Percentiles rank a stretch among this genome's conserved stretches.
These are phyloP conservation scores for Teunomyces lycoperdinae DNA, from an alignment of 805 yeast genomes.

Conservation along the genomic window DNA sequence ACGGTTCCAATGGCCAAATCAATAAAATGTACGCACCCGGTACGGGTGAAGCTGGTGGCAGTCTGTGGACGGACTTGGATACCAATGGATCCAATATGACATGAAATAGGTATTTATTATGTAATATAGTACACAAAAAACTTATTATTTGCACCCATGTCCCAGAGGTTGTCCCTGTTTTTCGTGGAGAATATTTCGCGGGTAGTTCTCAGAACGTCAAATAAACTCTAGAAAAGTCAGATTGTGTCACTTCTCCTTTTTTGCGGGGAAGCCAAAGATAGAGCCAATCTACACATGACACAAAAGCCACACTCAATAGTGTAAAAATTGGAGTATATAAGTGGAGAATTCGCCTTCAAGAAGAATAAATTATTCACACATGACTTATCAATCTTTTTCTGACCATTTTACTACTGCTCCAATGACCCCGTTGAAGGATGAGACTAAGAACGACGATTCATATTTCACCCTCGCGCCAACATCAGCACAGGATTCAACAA, in stretches of 20 bases:
- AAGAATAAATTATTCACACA: neutral
- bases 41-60: neutral
- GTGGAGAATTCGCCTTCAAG: neutral
- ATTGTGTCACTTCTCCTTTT: slow-evolving; percentile 1
- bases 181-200: neutral
- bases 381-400: slow-evolving; percentile 12
- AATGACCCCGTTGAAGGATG: slow-evolving; percentile 12
- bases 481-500: slow-evolving; percentile 4
- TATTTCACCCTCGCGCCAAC: slow-evolving; percentile 7
- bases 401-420: slow-evolving; percentile 15
- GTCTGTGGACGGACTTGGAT: neutral
- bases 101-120: slow-evolving; percentile 1
- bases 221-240: neutral
- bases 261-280: slow-evolving; percentile 1
- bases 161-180: neutral
- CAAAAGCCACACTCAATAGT: neutral
- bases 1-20: slow-evolving; percentile 5
- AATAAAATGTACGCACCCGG: slow-evolving; percentile 1
- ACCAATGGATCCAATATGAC: neutral
- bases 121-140: neutral
- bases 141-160: neutral
- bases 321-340: slow-evolving; percentile 1
- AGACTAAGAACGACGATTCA: slow-evolving; percentile 4
- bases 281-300: neutral
- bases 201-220: neutral